phyloP scores from a whole-genome alignment of 2,329 filamentous ascomycete species.

The Ampelomyces quisqualis region DNA sequence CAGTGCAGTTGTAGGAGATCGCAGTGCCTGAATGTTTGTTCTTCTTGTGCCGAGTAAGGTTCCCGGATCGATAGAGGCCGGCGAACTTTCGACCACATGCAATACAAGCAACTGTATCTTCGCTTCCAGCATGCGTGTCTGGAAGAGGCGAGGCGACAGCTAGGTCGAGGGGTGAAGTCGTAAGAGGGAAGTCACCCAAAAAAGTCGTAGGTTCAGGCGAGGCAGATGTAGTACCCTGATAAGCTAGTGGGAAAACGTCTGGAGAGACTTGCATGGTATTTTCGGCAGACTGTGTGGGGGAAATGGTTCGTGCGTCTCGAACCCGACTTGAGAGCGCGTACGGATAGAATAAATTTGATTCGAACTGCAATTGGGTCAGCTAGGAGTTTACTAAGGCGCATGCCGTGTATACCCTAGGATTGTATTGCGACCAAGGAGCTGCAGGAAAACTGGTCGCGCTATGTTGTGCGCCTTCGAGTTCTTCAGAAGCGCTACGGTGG shows the following conservation, averaged over 20 bases:
- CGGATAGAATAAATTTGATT: background rate
- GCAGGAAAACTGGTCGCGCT: constrained; percentile 1
- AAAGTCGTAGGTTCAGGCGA: no score
- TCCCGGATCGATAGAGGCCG: constrained; percentile 10
- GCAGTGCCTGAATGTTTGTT: constrained; percentile 7
- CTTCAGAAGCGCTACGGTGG: background rate
- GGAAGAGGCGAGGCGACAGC: background rate
- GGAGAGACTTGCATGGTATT: no score
- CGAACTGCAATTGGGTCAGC: constrained; percentile 1
- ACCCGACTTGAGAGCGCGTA: no score
- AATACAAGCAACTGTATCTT: constrained; percentile 1
- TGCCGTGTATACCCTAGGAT: constrained; percentile 6
- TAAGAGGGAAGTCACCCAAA: no score
- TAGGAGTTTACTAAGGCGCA: no score
- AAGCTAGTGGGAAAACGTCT: no score
- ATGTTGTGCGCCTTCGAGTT: background rate
- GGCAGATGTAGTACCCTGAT: no score
- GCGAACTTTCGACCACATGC: constrained; percentile 11
- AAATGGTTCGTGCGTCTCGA: no score
- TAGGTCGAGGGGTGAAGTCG: no score
- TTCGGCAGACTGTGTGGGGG: no score
- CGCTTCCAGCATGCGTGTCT: background rate
- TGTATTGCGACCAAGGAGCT: constrained; percentile 9
- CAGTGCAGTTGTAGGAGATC: constrained; percentile 4
- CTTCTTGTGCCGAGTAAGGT: constrained; percentile 10